phyloP scores from a whole-genome alignment of 139 green algal genomes.

The Pseudopediastrum boryanum region DNA sequence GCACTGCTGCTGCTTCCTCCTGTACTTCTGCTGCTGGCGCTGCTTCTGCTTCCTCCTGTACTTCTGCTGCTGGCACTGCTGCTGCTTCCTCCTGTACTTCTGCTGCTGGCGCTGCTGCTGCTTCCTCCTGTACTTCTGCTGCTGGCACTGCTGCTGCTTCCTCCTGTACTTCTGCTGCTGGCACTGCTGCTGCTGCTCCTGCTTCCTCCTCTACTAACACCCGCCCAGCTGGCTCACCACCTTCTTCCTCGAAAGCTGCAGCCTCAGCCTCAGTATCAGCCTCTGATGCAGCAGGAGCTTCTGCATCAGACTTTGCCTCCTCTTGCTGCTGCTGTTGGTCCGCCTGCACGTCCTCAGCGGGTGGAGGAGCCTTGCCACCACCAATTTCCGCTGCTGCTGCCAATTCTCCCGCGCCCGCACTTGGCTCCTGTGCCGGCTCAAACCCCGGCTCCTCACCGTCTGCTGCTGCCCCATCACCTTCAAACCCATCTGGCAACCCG shows the following conservation, averaged over 20 bases:
- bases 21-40: background rate
- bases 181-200: background rate
- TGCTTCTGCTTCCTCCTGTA: background rate
- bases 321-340: too few relatives aligned
- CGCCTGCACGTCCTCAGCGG: too few relatives aligned
- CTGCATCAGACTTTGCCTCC: too few relatives aligned
- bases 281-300: background rate
- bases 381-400: too few relatives aligned
- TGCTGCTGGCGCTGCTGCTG: background rate
- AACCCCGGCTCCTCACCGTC: too few relatives aligned
- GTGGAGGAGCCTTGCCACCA: too few relatives aligned
- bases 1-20: background rate
- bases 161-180: background rate
- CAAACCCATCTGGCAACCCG: too few relatives aligned
- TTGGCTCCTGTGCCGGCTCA: too few relatives aligned
- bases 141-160: background rate
- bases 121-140: background rate
- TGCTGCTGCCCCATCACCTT: too few relatives aligned
- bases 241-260: constrained; percentile 2
- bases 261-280: background rate
- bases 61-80: background rate
- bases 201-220: background rate
- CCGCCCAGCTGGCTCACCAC: background rate
- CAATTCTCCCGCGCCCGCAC: too few relatives aligned
- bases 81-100: background rate